Percentiles rank a stretch among this genome's conserved stretches.
Conservation (phyloP, 2,329 filamentous ascomycete species). For the Periconia sp. region DNA sequence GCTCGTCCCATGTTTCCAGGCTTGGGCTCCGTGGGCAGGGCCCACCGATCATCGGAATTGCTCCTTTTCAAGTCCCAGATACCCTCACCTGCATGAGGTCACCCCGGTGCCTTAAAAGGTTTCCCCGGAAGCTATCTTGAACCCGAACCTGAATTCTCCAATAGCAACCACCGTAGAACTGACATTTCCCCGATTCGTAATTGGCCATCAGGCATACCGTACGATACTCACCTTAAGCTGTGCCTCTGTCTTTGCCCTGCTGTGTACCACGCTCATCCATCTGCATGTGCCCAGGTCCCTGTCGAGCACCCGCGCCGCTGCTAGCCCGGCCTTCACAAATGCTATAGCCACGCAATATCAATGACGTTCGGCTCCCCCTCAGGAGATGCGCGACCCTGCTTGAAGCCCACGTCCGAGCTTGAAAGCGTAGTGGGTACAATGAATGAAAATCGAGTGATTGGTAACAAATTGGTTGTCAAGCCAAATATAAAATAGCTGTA, state of each 20-base stretch:
- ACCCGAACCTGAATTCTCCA: too few species aligned
- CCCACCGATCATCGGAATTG: neutral
- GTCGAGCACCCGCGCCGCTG: constrained; percentile 7
- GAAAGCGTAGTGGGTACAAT: neutral
- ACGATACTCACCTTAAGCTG: neutral
- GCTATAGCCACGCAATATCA: constrained; percentile 4
- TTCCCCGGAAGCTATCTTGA: neutral
- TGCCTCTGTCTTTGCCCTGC: constrained; percentile 2
- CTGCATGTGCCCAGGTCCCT: constrained; percentile 8
- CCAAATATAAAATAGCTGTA: constrained; percentile 1
- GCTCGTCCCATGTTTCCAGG: neutral
- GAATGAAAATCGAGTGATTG: neutral
- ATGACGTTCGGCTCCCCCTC: constrained; percentile 3
- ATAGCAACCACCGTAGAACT: neutral
- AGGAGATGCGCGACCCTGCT: neutral
- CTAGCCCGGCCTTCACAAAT: constrained; percentile 2
- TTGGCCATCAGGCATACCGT: neutral
- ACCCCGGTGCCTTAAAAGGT: too few species aligned
- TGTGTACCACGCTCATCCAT: constrained; percentile 14
- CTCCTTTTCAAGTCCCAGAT: neutral
- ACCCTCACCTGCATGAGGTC: neutral
- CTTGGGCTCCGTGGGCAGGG: neutral
- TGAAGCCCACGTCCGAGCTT: neutral
- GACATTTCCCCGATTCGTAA: neutral
- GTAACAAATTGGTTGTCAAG: neutral